Percentiles rank a stretch among this genome's conserved stretches.
These are phyloP conservation scores for Pestalotiopsis sp. DNA, from an alignment of 2,329 filamentous ascomycete genomes.

Conservation along the genomic window DNA sequence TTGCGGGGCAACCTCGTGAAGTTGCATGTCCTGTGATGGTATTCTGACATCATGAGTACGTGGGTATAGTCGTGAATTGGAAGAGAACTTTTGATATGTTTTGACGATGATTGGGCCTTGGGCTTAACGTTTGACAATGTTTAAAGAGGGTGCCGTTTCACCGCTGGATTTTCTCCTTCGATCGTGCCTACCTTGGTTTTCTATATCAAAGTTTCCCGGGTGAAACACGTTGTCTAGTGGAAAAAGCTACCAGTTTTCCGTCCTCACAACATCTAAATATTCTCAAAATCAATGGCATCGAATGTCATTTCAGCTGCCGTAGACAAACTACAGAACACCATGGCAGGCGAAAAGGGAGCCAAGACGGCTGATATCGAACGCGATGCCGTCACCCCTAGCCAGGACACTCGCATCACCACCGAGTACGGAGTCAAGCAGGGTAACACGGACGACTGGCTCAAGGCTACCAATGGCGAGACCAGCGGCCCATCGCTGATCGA, in stretches of 20 bases:
- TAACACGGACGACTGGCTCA: constrained; percentile 80
- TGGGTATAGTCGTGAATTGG: background rate
- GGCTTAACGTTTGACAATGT: background rate
- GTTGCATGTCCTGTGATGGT: background rate
- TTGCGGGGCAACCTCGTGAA: background rate
- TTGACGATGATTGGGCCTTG: background rate
- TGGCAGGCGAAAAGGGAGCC: constrained; percentile 11
- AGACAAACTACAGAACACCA: constrained; percentile 5
- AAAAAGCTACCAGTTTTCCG: background rate
- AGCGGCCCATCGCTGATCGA: constrained; percentile 71
- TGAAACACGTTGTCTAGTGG: background rate
- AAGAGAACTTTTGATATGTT: background rate
- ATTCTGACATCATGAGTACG: constrained; percentile 9
- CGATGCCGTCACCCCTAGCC: constrained; percentile 30
- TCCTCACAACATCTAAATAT: background rate
- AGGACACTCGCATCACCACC: constrained; percentile 67
- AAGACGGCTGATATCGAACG: constrained; percentile 10
- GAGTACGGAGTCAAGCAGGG: constrained; percentile 77
- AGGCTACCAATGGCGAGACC: constrained; percentile 61
- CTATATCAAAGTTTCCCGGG: background rate
- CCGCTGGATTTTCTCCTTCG: background rate
- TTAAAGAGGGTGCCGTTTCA: background rate
- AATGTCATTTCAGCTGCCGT: constrained; percentile 3
- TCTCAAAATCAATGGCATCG: constrained; percentile 5
- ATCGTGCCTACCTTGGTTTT: background rate